A percentile compares a stretch with the other conserved stretches of the same genome.
These are phyloP conservation scores for Cladorrhinum sp. DNA, from an alignment of 2,329 filamentous ascomycete species.

Conservation along the genomic window DNA sequence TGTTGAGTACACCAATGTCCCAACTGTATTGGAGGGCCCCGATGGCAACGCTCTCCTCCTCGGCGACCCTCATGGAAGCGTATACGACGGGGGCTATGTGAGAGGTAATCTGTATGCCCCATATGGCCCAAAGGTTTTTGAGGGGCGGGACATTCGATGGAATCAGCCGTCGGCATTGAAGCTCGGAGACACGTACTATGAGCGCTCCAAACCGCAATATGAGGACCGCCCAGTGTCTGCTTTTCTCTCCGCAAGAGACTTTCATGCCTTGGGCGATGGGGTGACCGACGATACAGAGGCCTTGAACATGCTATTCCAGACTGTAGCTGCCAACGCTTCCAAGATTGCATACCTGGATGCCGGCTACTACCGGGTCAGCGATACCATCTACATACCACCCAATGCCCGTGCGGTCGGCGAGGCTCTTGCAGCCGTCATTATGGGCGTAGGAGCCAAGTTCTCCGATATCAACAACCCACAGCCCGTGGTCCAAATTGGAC, in stretches of 20 bases:
- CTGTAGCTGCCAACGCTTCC: slow-evolving; percentile 39
- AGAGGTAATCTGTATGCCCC: slow-evolving; percentile 61
- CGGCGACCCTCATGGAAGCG: slow-evolving; percentile 45
- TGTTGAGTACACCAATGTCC: slow-evolving; percentile 38
- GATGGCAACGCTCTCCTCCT: slow-evolving; percentile 47
- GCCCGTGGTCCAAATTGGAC: slow-evolving; percentile 61
- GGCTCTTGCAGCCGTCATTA: slow-evolving; percentile 46
- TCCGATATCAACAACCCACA: slow-evolving; percentile 56
- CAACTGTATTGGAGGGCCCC: slow-evolving; percentile 39
- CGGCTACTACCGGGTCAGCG: slow-evolving; percentile 59
- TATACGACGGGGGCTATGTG: slow-evolving; percentile 53
- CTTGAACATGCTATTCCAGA: slow-evolving; percentile 32
- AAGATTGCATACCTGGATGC: slow-evolving; percentile 60
- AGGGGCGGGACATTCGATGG: slow-evolving; percentile 45
- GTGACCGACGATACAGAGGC: slow-evolving; percentile 56
- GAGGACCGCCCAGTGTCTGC: slow-evolving; percentile 47
- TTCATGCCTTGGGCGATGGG: slow-evolving; percentile 68
- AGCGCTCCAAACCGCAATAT: slow-evolving; percentile 63
- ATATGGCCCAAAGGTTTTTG: slow-evolving; percentile 43
- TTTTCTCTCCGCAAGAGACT: slow-evolving; percentile 60
- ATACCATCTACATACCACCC: slow-evolving; percentile 48
- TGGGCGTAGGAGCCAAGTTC: slow-evolving; percentile 56
- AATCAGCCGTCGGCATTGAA: slow-evolving; percentile 56
- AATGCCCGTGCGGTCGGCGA: slow-evolving; percentile 59
- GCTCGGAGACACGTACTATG: slow-evolving; percentile 45